Percentiles rank a stretch among this genome's conserved stretches.
phyloP scores from a whole-genome alignment of 441 rosid genomes.

The Brassica hybrid region DNA sequence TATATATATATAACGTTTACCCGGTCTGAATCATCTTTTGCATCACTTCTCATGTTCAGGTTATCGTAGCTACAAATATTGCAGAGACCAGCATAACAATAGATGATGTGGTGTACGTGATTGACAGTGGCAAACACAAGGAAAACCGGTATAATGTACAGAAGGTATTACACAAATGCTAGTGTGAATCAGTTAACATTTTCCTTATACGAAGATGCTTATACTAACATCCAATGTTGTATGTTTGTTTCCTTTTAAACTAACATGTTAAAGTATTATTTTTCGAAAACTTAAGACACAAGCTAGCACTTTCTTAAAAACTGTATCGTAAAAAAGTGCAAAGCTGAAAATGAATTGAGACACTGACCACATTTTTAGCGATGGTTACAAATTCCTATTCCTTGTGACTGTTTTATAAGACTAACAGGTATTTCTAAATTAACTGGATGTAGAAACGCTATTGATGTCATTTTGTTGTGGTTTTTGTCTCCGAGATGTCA shows the following conservation, averaged over 20 bases:
- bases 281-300: background rate
- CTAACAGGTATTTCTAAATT: background rate
- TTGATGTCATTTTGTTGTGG: slow-evolving; percentile 2
- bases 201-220: slow-evolving; percentile 23
- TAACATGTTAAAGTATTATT: background rate
- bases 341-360: background rate
- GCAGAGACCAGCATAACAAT: slow-evolving; percentile 96
- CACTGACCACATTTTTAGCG: background rate
- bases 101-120: slow-evolving; percentile 92
- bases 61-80: slow-evolving; percentile 89
- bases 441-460: slow-evolving; percentile 15
- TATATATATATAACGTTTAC: background rate
- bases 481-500: slow-evolving; percentile 18
- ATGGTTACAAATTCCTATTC: background rate
- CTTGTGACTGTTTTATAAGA: background rate
- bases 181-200: slow-evolving; percentile 17
- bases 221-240: slow-evolving; percentile 6
- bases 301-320: background rate
- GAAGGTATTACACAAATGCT: slow-evolving; percentile 55
- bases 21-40: background rate
- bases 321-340: background rate
- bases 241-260: background rate
- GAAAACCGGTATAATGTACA: slow-evolving; percentile 89
- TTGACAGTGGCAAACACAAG: slow-evolving; percentile 95
- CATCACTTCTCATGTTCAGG: slow-evolving; percentile 50